A percentile compares a stretch with the other conserved stretches of the same genome.
These are phyloP conservation scores for Lagenidium giganteum DNA, from an alignment of 352 stramenopile species.

Conservation along the genomic window DNA sequence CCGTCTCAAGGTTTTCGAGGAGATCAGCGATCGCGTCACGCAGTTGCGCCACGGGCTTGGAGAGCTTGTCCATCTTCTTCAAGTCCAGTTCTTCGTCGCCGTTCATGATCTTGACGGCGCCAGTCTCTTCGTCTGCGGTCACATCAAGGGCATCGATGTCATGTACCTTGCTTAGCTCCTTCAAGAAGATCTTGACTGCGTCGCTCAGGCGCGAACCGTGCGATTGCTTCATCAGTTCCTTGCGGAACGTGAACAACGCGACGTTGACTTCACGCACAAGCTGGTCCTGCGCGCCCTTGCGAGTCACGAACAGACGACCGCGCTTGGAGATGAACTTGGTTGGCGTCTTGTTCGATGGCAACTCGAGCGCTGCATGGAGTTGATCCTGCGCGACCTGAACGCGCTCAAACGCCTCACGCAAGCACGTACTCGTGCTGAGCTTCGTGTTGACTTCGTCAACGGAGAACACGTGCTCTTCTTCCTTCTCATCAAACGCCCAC, in stretches of 20 bases:
- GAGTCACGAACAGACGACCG: constrained; percentile 26
- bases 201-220: constrained; percentile 27
- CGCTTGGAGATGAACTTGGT: constrained; percentile 29
- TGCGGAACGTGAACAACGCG: constrained; percentile 29
- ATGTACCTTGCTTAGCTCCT: constrained; percentile 37
- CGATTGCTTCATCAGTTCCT: constrained; percentile 31
- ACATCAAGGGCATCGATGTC: constrained; percentile 29
- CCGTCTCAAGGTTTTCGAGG: constrained; percentile 45
- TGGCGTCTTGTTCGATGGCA: constrained; percentile 19
- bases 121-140: constrained; percentile 30
- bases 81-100: constrained; percentile 38
- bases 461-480: constrained; percentile 28
- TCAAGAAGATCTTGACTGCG: constrained; percentile 33
- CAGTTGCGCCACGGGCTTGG: constrained; percentile 29
- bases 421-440: constrained; percentile 3
- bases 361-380: constrained; percentile 30
- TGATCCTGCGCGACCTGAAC: constrained; percentile 16
- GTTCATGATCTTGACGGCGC: constrained; percentile 35
- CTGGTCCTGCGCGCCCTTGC: constrained; percentile 19
- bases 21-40: constrained; percentile 42
- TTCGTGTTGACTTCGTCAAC: constrained; percentile 17
- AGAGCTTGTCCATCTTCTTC: constrained; percentile 41
- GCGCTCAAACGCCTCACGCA: constrained; percentile 25
- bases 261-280: constrained; percentile 24
- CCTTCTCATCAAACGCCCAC: constrained; percentile 45